Percentiles rank a stretch among this genome's conserved stretches.
Conservation (phyloP, 2,329 filamentous ascomycete species). For the Aspergillus sp. region DNA sequence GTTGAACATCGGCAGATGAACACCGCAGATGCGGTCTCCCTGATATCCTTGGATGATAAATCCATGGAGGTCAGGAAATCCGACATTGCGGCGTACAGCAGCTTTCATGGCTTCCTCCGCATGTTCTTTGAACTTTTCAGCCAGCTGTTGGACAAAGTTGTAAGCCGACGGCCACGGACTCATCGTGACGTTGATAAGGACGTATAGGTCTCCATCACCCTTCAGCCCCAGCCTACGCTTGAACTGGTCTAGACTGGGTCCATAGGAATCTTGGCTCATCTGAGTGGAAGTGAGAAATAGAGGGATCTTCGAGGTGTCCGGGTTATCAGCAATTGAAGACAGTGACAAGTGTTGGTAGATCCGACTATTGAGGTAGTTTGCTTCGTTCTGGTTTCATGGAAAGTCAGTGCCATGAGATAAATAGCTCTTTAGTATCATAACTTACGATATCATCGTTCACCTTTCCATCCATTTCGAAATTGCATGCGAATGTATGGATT, state of each 20-base stretch:
- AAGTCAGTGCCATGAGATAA: neutral
- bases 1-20: slow-evolving; percentile 1
- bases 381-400: neutral
- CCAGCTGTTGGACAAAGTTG: neutral
- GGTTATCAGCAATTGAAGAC: neutral
- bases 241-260: neutral
- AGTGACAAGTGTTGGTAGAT: neutral
- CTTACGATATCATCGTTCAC: neutral
- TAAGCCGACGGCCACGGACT: neutral
- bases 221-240: neutral
- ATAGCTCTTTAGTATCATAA: neutral
- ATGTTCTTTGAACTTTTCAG: neutral
- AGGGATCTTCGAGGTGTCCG: neutral
- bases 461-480: neutral
- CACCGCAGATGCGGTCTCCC: neutral
- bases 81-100: neutral
- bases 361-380: neutral
- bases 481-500: neutral
- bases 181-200: slow-evolving; percentile 1
- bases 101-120: neutral
- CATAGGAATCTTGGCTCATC: neutral
- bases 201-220: neutral
- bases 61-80: neutral
- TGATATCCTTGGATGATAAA: neutral
- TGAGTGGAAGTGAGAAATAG: neutral